These are phyloP conservation scores for Aureobasidium vineae DNA, from an alignment of 2,329 filamentous ascomycete species.

Conservation along the genomic window DNA sequence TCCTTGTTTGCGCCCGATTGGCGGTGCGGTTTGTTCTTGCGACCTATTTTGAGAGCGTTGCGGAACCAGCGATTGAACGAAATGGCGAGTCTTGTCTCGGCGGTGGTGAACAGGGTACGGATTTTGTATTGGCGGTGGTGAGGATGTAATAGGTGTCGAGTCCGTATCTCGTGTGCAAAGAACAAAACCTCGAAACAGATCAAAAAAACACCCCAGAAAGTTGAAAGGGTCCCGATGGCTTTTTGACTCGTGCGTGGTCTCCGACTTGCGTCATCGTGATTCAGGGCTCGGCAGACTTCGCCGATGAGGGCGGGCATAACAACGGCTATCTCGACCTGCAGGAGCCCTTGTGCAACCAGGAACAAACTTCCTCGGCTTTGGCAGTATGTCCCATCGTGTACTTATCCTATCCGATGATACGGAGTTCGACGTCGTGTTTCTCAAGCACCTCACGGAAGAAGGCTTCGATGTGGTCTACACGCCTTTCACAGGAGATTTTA, in stretches of 20 bases:
- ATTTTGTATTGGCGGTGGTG: background rate
- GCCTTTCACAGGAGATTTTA: constrained; percentile 33
- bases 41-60: constrained; percentile 49
- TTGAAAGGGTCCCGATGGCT: background rate
- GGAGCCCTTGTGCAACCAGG: background rate
- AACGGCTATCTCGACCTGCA: background rate
- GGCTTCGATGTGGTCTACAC: constrained; percentile 46
- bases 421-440: constrained; percentile 41
- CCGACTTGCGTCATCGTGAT: constrained; percentile 11
- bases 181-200: background rate
- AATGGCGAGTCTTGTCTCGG: background rate
- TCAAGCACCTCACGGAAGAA: constrained; percentile 45
- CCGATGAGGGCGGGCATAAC: background rate
- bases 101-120: background rate
- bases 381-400: constrained; percentile 36
- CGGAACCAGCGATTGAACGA: constrained; percentile 20
- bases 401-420: constrained; percentile 43
- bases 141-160: background rate
- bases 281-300: background rate
- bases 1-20: constrained; percentile 37
- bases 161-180: too few species aligned
- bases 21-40: constrained; percentile 49
- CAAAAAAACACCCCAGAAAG: background rate
- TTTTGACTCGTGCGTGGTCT: constrained; percentile 6
- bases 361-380: constrained; percentile 25